A percentile compares a stretch with the other conserved stretches of the same genome.
Conservation (phyloP, 441 rosid species). For the Rhodomyrtus psidioides region DNA sequence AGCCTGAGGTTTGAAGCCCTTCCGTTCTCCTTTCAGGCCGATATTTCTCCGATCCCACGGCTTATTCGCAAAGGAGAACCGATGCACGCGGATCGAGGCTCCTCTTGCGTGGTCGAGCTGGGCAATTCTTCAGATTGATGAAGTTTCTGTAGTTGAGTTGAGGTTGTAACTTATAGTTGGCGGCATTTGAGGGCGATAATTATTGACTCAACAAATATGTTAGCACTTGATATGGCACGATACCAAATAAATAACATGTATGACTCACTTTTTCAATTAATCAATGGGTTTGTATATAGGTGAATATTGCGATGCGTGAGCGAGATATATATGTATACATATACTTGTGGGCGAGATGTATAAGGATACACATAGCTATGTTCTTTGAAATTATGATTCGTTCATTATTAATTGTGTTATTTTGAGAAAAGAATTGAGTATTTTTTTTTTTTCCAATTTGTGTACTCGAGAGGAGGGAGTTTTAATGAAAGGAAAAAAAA, state of each 20-base stretch:
- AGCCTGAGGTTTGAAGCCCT: background rate
- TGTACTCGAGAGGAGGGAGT: background rate
- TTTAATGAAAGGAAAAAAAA: background rate
- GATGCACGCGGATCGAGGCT: background rate
- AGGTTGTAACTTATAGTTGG: background rate
- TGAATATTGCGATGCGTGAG: fast-evolving
- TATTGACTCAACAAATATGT: fast-evolving
- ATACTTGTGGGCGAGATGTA: background rate
- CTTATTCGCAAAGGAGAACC: background rate
- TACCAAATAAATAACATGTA: background rate
- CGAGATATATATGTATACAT: too few relatives aligned
- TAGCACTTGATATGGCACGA: fast-evolving
- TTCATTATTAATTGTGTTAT: background rate
- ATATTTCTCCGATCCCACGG: background rate
- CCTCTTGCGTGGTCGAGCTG: background rate
- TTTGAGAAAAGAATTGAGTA: background rate
- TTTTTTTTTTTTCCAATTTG: background rate
- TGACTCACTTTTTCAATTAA: fast-evolving
- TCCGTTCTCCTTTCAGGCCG: background rate
- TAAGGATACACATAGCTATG: fast-evolving
- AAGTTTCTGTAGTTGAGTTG: background rate
- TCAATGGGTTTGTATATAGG: too few relatives aligned
- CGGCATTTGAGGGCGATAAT: background rate
- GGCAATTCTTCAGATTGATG: background rate
- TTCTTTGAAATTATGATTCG: fast-evolving